Base-by-base conservation (phyloP, 352 stramenopile species). In the Elongisporangium prolatum region DNA sequence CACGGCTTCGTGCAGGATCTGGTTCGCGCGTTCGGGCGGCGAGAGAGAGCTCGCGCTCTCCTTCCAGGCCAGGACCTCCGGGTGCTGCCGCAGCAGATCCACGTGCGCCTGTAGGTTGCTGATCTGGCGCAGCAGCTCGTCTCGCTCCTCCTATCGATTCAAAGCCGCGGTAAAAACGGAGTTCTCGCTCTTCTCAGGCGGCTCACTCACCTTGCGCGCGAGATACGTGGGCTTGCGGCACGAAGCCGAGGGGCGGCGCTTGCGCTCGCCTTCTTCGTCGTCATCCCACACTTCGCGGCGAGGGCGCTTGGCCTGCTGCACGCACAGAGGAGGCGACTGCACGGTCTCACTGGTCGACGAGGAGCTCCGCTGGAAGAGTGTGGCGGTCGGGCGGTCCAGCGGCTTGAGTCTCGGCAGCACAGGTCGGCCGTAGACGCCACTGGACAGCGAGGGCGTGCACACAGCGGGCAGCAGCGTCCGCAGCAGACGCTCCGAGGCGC, bases 221-320 rank as follows among this genome's bases (percentile, higher is more conserved):
- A 73, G 58, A 50, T 78, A 78, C 51, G 70, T 78, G 38, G 70
- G 65, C 40, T 78, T 78, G 40, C 67, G 64, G 58, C 56, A 68
- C 37, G 75, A 71, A 25, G 53, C 50, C 4, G 56, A 17, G 1
- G 14, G 55, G 57, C 62, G 71, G 4, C 52, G 57, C 20, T 71
- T 71, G 49, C 21, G 24, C 37, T 59, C 57, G 0, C 64, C 28
- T 1, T 70, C 55, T 16, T 69, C 51, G 25, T 60, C 57, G 5
- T 44, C 57, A 48, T 71, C 59, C 16, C 49, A 71, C 20, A 54
- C 60, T 44, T 57, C 25, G 3, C 65, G 60, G 24, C 69, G 57
- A 38, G 57, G 21, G 28, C 56, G 57, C 38, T 44, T 56, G 20
- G 50, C 50, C 38, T 52, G 57, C 50, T 28, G 56, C 11, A 34